A percentile compares a stretch with the other conserved stretches of the same genome.
phyloP scores from a whole-genome alignment of 1,284 basidiomycete species.

The Cutaneotrichosporon arboriforme region DNA sequence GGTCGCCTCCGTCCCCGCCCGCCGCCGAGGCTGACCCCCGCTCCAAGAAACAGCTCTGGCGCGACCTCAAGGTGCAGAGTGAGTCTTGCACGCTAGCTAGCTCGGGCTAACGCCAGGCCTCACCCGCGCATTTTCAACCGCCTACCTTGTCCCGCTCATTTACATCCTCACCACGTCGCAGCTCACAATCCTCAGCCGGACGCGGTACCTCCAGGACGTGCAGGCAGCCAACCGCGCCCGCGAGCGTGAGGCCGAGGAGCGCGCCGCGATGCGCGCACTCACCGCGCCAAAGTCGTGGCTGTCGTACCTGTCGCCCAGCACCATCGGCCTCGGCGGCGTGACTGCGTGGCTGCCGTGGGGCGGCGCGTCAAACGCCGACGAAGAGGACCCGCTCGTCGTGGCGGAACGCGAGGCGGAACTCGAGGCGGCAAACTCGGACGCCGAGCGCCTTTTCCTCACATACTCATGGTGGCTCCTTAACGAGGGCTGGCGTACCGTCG shows the following conservation, averaged over 20 bases:
- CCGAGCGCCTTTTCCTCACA: slow-evolving; percentile 43
- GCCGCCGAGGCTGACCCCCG: slow-evolving; percentile 5
- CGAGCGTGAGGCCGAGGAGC: not conserved
- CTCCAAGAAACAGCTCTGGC: slow-evolving; percentile 46
- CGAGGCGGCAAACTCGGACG: slow-evolving; percentile 25
- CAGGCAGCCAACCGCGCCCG: slow-evolving; percentile 16
- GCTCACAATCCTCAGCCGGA: slow-evolving; percentile 40
- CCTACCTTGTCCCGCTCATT: slow-evolving; percentile 45
- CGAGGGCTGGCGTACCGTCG: slow-evolving; percentile 43
- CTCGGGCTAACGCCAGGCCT: slow-evolving; percentile 26
- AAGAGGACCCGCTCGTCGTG: slow-evolving; percentile 4
- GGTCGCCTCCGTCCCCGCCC: slow-evolving; percentile 2
- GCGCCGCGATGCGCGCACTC: slow-evolving; percentile 3
- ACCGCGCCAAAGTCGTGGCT: slow-evolving; percentile 6
- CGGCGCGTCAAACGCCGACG: not conserved
- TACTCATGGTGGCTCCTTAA: slow-evolving; percentile 49
- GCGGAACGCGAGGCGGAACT: slow-evolving; percentile 17
- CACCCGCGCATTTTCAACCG: slow-evolving; percentile 41
- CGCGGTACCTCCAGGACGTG: slow-evolving; percentile 40
- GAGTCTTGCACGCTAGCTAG: slow-evolving; percentile 10
- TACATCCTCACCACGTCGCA: slow-evolving; percentile 46
- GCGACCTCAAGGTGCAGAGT: slow-evolving; percentile 46
- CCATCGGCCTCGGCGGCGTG: too few species aligned
- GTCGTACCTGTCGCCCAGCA: slow-evolving; percentile 28
- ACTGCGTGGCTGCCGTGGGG: not conserved